phyloP scores from a whole-genome alignment of 331 rosid species.

The Rosa hybrid region DNA sequence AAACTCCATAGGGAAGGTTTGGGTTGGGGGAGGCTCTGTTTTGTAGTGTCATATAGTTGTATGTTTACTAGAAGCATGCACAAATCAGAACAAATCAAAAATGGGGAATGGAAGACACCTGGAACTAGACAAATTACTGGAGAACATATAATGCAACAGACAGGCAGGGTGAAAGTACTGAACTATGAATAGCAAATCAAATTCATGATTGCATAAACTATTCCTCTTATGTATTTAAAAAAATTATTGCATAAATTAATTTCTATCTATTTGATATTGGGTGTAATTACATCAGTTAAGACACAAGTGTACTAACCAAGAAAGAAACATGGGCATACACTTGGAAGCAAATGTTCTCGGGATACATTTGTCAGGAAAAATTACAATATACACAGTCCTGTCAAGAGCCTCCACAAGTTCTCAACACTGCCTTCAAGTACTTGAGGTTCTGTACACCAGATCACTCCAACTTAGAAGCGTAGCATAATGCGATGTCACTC shows the following conservation, averaged over 20 bases:
- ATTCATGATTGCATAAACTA: constrained; percentile 36
- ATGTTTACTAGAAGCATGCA: not conserved
- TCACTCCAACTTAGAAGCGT: constrained; percentile 38
- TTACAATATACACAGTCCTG: constrained; percentile 94
- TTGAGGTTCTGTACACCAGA: constrained; percentile 52
- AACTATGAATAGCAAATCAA: constrained; percentile 8
- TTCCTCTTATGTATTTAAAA: not conserved
- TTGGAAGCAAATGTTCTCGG: constrained; percentile 82
- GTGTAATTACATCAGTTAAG: constrained; percentile 66
- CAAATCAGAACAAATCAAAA: not conserved
- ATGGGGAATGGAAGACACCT: not conserved
- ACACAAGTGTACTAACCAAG: constrained; percentile 93
- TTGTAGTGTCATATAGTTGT: not conserved
- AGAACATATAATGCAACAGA: not conserved
- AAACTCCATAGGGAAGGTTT: not conserved
- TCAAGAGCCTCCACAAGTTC: constrained; percentile 78
- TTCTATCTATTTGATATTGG: constrained; percentile 48
- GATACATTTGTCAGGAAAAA: constrained; percentile 93
- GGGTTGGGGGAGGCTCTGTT: not conserved
- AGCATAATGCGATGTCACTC: constrained; percentile 32
- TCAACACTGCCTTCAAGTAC: constrained; percentile 55
- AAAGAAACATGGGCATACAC: constrained; percentile 83
- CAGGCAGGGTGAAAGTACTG: not conserved
- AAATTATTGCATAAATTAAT: constrained; percentile 36
- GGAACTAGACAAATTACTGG: not conserved